Conservation (phyloP, 2,329 filamentous ascomycete genomes). For the Penicillium sclerotiorum region DNA sequence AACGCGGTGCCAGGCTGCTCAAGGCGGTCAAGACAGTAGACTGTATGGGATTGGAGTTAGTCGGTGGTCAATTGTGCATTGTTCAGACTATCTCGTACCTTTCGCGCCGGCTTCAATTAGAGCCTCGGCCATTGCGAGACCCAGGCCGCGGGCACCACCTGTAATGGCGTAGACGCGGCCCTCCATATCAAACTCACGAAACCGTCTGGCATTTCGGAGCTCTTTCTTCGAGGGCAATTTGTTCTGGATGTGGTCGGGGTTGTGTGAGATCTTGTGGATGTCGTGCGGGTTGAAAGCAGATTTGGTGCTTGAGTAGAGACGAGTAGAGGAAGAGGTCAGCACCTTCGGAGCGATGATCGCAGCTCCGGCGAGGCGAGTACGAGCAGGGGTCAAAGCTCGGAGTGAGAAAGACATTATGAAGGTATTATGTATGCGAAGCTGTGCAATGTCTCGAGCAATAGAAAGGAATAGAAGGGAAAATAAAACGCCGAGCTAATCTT, state of each 20-base stretch:
- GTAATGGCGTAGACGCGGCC: conserved; percentile 47
- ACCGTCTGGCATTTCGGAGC: conserved; percentile 33
- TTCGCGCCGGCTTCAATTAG: conserved; percentile 52
- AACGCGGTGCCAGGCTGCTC: conserved; percentile 50
- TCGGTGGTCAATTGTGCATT: not conserved
- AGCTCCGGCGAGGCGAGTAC: conserved; percentile 13
- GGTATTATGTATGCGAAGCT: not conserved
- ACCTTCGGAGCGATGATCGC: conserved; percentile 5
- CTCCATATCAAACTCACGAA: conserved; percentile 47
- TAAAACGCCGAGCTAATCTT: too few relatives aligned
- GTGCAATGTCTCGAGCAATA: not conserved
- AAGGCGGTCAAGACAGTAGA: conserved; percentile 53
- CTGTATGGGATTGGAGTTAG: conserved; percentile 20
- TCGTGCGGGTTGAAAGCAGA: conserved; percentile 16
- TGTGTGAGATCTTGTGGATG: conserved; percentile 17
- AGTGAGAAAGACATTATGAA: conserved; percentile 17
- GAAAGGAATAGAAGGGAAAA: not conserved
- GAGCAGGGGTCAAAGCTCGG: conserved; percentile 12
- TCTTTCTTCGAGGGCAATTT: conserved; percentile 29
- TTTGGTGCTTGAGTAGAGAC: conserved; percentile 26
- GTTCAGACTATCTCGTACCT: conserved; percentile 30
- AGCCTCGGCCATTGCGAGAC: conserved; percentile 49
- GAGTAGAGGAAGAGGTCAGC: conserved; percentile 9
- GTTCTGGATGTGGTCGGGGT: conserved; percentile 35
- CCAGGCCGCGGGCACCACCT: conserved; percentile 48